phyloP scores from a whole-genome alignment of 208 protist species.

The Herpetomonas samuelpessoai region DNA sequence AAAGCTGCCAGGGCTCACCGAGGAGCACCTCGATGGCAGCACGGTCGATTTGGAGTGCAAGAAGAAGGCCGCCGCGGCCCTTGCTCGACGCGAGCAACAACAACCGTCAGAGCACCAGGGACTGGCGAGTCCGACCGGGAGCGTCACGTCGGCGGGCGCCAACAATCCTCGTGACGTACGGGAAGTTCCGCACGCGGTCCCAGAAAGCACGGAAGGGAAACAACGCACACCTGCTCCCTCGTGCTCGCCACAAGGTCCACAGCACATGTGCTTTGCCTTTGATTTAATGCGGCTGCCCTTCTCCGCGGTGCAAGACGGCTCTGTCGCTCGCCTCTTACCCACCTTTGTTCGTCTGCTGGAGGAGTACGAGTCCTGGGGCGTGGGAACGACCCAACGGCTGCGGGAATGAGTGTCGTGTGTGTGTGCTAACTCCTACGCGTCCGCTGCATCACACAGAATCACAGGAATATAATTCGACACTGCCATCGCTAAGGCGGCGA shows the following conservation, averaged over 20 bases:
- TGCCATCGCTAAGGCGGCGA: too few species aligned
- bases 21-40: slow-evolving; percentile 41
- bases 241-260: not conserved
- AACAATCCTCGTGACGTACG: too few species aligned
- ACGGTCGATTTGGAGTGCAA: slow-evolving; percentile 28
- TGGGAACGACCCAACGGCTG: slow-evolving; percentile 67
- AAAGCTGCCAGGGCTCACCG: slow-evolving; percentile 72
- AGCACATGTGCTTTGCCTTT: slow-evolving; percentile 82
- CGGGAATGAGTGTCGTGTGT: slow-evolving; percentile 11
- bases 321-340: slow-evolving; percentile 35
- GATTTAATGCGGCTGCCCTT: slow-evolving; percentile 86
- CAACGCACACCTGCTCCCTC: not conserved
- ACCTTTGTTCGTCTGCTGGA: slow-evolving; percentile 68
- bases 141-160: too few species aligned
- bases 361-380: slow-evolving; percentile 86
- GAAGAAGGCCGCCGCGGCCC: not conserved
- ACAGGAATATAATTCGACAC: too few species aligned
- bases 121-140: not conserved
- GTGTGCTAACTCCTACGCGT: not conserved
- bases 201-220: not conserved
- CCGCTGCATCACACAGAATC: not conserved
- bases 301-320: slow-evolving; percentile 26
- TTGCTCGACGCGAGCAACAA: not conserved
- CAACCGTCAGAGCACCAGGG: slow-evolving; percentile 1
- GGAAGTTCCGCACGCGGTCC: not conserved